A percentile compares a stretch with the other conserved stretches of the same genome.
Evolutionary conservation across 768 basidiomycete species (phyloP).

Genomic region (Amanita polypyramis): DNA sequence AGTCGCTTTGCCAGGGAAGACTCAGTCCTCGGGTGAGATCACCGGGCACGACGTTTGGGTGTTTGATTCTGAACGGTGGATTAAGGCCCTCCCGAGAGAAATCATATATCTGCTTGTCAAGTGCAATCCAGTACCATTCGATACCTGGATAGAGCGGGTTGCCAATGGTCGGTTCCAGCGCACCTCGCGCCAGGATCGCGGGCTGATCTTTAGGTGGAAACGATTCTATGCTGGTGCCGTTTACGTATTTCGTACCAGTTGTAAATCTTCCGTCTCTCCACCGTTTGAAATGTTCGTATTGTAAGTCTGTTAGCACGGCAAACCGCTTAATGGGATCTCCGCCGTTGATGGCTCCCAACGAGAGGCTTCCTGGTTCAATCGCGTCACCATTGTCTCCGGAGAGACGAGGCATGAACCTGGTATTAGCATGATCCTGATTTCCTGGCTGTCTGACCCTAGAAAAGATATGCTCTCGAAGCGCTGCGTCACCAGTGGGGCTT

Average conservation of each 20-base stretch:
- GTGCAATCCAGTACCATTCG: slow-evolving; percentile 22
- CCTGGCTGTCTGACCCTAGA: slow-evolving; percentile 6
- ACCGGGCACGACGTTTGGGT: slow-evolving; percentile 15
- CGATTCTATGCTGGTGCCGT: neutral
- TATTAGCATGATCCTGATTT: slow-evolving; percentile 8
- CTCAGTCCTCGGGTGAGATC: slow-evolving; percentile 20
- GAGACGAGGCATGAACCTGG: slow-evolving; percentile 22
- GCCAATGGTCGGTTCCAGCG: slow-evolving; percentile 21
- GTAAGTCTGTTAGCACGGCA: slow-evolving; percentile 19
- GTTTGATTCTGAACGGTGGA: slow-evolving; percentile 18
- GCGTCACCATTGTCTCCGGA: slow-evolving; percentile 16
- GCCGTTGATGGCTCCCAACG: slow-evolving; percentile 5
- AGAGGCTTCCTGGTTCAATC: neutral
- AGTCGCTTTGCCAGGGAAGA: slow-evolving; percentile 26
- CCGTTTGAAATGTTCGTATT: slow-evolving; percentile 18
- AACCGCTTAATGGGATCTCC: slow-evolving; percentile 10
- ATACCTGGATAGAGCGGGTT: slow-evolving; percentile 24
- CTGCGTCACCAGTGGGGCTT: too few relatives aligned
- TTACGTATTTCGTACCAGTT: neutral
- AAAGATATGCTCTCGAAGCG: neutral
- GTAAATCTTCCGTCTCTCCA: slow-evolving; percentile 20
- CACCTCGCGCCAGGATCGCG: slow-evolving; percentile 15
- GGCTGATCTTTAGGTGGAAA: slow-evolving; percentile 13
- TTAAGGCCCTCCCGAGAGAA: slow-evolving; percentile 5
- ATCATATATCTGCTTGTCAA: slow-evolving; percentile 8